phyloP scores from a whole-genome alignment of 306 rosid genomes.

The Cercis canadensis region DNA sequence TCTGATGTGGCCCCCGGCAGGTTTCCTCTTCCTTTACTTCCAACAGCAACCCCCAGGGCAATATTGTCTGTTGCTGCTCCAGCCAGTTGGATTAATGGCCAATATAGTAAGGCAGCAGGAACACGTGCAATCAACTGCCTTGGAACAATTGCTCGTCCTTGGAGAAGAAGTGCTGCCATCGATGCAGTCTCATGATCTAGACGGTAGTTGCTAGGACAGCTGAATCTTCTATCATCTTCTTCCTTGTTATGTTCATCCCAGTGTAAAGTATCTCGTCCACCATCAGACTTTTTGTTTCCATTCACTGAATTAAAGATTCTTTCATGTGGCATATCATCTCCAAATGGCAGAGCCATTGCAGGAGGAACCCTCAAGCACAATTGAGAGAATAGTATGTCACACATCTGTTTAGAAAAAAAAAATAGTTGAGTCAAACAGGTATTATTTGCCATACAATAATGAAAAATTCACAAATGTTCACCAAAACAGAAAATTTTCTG shows the following conservation, averaged over 20 bases:
- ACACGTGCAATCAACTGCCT: constrained; percentile 92
- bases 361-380: constrained; percentile 89
- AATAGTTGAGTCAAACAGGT: constrained; percentile 33
- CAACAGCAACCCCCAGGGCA: constrained; percentile 95
- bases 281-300: constrained; percentile 52
- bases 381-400: constrained; percentile 95
- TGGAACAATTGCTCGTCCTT: constrained; percentile 89
- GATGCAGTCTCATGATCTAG: constrained; percentile 75
- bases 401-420: constrained; percentile 75
- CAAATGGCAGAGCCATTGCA: constrained; percentile 57
- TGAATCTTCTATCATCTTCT: constrained; percentile 61
- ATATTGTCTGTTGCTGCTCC: constrained; percentile 96
- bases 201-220: constrained; percentile 51
- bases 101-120: constrained; percentile 89
- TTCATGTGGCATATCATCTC: constrained; percentile 66
- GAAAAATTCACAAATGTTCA: constrained; percentile 11
- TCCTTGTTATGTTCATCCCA: constrained; percentile 57
- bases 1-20: constrained; percentile 96
- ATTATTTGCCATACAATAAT: constrained; percentile 19
- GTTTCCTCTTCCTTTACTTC: constrained; percentile 98
- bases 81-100: constrained; percentile 98
- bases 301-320: constrained; percentile 45
- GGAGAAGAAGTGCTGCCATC: constrained; percentile 84
- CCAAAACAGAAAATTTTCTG: constrained; percentile 31
- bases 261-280: constrained; percentile 47